These are phyloP conservation scores for Saturnispora mendoncae DNA, from an alignment of 805 yeast species.

Conservation along the genomic window DNA sequence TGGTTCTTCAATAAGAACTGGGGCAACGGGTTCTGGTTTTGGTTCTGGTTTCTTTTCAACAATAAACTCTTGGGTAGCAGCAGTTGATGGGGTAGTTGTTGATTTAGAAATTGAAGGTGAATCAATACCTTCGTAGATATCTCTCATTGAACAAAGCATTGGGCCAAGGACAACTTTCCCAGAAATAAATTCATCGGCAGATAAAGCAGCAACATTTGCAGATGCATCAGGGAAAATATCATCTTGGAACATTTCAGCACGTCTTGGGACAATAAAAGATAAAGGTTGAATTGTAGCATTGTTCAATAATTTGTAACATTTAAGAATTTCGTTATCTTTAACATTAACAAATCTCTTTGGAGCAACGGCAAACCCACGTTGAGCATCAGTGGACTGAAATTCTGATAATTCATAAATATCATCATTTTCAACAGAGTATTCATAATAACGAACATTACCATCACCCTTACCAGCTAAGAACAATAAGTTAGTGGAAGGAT, in stretches of 20 bases:
- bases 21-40: not conserved
- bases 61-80: constrained; percentile 6
- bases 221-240: constrained; percentile 93
- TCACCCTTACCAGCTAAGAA: constrained; percentile 97
- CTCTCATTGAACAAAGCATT: constrained; percentile 62
- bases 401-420: constrained; percentile 80
- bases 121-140: constrained; percentile 67
- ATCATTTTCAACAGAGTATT: constrained; percentile 61
- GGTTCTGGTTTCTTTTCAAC: constrained; percentile 1
- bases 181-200: constrained; percentile 68
- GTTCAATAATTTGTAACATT: constrained; percentile 77
- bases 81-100: constrained; percentile 19
- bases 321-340: constrained; percentile 75
- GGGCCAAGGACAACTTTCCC: constrained; percentile 86
- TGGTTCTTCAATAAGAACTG: constrained; percentile 9
- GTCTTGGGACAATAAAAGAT: constrained; percentile 88
- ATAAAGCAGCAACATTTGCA: constrained; percentile 65
- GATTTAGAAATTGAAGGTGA: constrained; percentile 42
- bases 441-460: constrained; percentile 92
- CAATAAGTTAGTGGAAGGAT: constrained; percentile 67
- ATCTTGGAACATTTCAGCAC: constrained; percentile 84
- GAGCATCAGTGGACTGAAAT: constrained; percentile 82
- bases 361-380: constrained; percentile 88
- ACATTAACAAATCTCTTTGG: constrained; percentile 78
- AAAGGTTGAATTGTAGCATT: constrained; percentile 84